Evolutionary conservation across 768 basidiomycete genomes (phyloP).

Genomic region (Candolleomyces aberdarensis): DNA sequence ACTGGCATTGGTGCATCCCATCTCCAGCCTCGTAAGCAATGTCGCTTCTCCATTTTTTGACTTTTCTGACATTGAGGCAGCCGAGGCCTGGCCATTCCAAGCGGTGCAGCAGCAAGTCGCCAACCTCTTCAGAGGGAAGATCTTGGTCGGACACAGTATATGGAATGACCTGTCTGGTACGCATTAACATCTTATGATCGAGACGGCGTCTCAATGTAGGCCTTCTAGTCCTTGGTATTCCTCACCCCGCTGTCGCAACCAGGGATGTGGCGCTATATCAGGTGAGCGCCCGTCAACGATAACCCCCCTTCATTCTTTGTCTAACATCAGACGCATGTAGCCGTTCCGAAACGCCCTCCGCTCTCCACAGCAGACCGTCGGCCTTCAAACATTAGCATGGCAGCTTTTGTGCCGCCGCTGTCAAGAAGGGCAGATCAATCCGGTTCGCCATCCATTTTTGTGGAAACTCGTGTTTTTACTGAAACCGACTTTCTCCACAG

Average conservation of each 20-base stretch:
- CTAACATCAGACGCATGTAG: constrained; percentile 21
- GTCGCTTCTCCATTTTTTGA: not conserved
- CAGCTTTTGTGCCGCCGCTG: constrained; percentile 78
- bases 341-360: constrained; percentile 74
- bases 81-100: constrained; percentile 51
- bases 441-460: constrained; percentile 47
- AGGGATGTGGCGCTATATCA: constrained; percentile 79
- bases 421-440: constrained; percentile 68
- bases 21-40: constrained; percentile 35
- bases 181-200: constrained; percentile 15
- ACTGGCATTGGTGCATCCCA: constrained; percentile 50
- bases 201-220: constrained; percentile 4
- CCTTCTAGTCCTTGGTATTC: constrained; percentile 67
- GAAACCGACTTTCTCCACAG: constrained; percentile 32
- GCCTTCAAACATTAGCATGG: constrained; percentile 79
- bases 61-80: constrained; percentile 23
- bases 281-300: constrained; percentile 22
- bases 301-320: not conserved
- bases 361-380: constrained; percentile 62
- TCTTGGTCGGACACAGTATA: constrained; percentile 72
- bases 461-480: not conserved
- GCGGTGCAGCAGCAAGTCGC: constrained; percentile 67
- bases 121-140: constrained; percentile 62
- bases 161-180: constrained; percentile 82
- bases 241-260: constrained; percentile 73